phyloP scores from a whole-genome alignment of 1,284 basidiomycete species.

The Testicularia cyperi region DNA sequence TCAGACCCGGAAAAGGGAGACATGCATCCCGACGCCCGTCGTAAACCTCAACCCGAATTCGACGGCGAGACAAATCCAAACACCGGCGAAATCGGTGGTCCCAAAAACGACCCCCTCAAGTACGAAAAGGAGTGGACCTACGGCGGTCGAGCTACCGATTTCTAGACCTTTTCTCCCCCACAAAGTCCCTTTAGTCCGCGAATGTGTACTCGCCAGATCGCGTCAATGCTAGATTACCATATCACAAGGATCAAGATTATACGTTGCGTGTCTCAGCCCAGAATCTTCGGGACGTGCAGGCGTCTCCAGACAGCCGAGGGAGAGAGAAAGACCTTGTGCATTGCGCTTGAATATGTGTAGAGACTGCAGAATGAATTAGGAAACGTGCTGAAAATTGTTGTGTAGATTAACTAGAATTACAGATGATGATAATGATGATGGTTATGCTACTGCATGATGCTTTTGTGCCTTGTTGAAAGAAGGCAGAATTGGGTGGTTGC shows the following conservation, averaged over 20 bases:
- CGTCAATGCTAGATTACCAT: no score
- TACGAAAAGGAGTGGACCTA: constrained; percentile 59
- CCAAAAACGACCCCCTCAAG: constrained; percentile 65
- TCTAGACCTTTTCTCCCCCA: constrained; percentile 14
- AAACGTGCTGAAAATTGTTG: neutral
- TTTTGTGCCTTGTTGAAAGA: no score
- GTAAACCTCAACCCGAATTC: constrained; percentile 62
- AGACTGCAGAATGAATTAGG: no score
- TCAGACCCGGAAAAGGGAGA: constrained; percentile 36
- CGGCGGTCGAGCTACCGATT: constrained; percentile 57
- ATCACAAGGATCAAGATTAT: neutral
- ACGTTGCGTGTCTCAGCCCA: no score
- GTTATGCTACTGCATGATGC: no score
- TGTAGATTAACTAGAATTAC: no score
- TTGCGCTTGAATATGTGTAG: no score
- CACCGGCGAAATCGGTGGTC: constrained; percentile 66
- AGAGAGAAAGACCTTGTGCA: no score
- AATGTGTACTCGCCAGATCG: neutral
- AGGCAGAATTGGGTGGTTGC: no score
- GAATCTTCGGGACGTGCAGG: no score
- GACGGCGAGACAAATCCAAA: constrained; percentile 65
- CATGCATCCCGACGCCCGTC: constrained; percentile 61
- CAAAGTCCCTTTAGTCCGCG: no score
- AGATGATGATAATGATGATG: neutral
- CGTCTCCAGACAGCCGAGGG: no score